A percentile compares a stretch with the other conserved stretches of the same genome.
These are phyloP conservation scores for Crithidia bombi DNA, from an alignment of 208 protist genomes.

Conservation along the genomic window DNA sequence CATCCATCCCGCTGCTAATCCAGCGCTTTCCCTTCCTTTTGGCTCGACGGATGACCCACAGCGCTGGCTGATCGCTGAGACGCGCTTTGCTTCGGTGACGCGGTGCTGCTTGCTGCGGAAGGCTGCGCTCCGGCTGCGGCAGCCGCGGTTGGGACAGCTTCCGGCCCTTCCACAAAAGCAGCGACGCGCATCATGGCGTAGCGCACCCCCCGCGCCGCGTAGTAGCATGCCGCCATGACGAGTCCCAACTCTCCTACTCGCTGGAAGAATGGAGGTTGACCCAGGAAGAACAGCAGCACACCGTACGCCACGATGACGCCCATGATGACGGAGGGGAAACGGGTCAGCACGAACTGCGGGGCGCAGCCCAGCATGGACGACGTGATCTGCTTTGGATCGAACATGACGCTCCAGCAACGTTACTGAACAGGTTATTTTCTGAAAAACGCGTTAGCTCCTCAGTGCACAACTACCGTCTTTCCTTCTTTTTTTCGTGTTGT, in stretches of 20 bases:
- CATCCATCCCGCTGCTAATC: no score
- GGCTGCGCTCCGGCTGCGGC: background rate
- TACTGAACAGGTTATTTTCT: background rate
- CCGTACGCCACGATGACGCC: conserved; percentile 62
- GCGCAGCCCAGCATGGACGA: conserved; percentile 37
- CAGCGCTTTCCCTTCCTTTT: conserved; percentile 3
- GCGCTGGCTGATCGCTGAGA: background rate
- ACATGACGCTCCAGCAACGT: conserved; percentile 7
- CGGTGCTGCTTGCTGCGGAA: background rate
- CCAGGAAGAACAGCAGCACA: conserved; percentile 53
- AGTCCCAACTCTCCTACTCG: conserved; percentile 42
- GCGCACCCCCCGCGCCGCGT: conserved; percentile 27
- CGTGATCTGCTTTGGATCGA: conserved; percentile 40
- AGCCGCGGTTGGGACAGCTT: background rate
- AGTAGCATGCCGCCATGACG: conserved; percentile 30
- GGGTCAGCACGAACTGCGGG: conserved; percentile 49
- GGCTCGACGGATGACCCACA: background rate
- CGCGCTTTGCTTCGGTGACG: background rate
- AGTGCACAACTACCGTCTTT: background rate
- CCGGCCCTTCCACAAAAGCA: conserved; percentile 16
- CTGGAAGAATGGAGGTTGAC: conserved; percentile 45
- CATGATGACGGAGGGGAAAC: conserved; percentile 58
- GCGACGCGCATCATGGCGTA: conserved; percentile 31
- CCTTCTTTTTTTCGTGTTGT: background rate
- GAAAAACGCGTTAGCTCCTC: no score